These are phyloP conservation scores for Posidonia oceanica DNA, from an alignment of 116 monocot species.

Conservation along the genomic window DNA sequence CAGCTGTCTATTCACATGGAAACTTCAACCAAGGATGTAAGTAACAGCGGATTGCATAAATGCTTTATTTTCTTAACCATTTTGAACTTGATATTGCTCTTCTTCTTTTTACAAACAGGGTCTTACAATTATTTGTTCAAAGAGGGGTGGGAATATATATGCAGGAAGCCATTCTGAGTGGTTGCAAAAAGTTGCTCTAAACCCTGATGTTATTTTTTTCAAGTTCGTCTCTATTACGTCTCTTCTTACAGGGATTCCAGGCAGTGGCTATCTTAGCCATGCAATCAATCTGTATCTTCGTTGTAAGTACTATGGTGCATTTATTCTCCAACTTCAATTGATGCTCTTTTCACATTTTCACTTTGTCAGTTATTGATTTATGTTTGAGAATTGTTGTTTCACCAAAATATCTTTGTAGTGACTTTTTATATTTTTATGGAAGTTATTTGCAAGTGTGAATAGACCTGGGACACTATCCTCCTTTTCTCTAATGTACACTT, in stretches of 20 bases:
- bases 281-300: constrained; percentile 97
- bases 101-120: constrained; percentile 43
- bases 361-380: no score
- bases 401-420: no score
- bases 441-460: no score
- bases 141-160: constrained; percentile 68
- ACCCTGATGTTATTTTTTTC: constrained; percentile 76
- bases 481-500: no score
- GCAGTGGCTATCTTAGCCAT: constrained; percentile 97
- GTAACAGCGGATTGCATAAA: constrained; percentile 1
- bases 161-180: constrained; percentile 57
- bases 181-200: constrained; percentile 69
- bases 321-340: not conserved
- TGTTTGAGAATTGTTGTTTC: no score
- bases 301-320: constrained; percentile 41
- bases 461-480: no score
- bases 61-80: constrained; percentile 3
- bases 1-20: constrained; percentile 56
- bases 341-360: no score
- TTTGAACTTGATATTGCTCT: constrained; percentile 1
- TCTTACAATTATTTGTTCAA: constrained; percentile 73
- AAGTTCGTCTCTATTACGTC: constrained; percentile 95
- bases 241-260: constrained; percentile 82
- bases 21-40: constrained; percentile 87
- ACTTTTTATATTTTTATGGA: no score